Percentiles rank a stretch among this genome's conserved stretches.
Evolutionary conservation across 495 filamentous ascomycete species (phyloP).

Genomic region (Penicillium longicatenatum): DNA sequence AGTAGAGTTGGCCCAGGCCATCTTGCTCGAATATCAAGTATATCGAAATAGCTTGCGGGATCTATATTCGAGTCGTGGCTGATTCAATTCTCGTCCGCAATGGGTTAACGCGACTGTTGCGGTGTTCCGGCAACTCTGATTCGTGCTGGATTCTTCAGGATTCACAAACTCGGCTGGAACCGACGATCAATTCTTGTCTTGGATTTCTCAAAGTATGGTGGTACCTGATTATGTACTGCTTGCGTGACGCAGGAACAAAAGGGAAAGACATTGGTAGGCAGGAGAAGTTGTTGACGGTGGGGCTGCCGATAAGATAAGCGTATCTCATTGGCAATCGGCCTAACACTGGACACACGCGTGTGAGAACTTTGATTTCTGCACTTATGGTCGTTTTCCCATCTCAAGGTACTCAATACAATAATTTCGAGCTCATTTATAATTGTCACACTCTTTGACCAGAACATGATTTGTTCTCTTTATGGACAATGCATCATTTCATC

Average conservation of each 20-base stretch:
- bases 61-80: not conserved
- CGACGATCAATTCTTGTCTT: not conserved
- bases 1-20: conserved; percentile 27
- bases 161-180: not conserved
- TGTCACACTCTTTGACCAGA: too few relatives aligned
- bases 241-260: not conserved
- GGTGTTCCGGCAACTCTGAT: not conserved
- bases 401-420: too few relatives aligned
- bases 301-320: not conserved
- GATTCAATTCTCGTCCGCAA: not conserved
- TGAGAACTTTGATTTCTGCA: not conserved
- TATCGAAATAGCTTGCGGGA: not conserved
- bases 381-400: too few relatives aligned
- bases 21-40: not conserved
- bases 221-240: not conserved
- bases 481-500: too few relatives aligned
- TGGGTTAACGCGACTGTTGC: not conserved
- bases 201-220: not conserved
- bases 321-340: conserved; percentile 4
- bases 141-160: not conserved
- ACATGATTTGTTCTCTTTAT: too few relatives aligned
- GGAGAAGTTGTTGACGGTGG: conserved; percentile 1
- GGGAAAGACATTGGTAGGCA: not conserved
- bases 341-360: not conserved
- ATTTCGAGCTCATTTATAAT: too few relatives aligned